A percentile compares a stretch with the other conserved stretches of the same genome.
Evolutionary conservation across 2,329 filamentous ascomycete genomes (phyloP).

Genomic region (Aspergillus brunneoviolaceus): DNA sequence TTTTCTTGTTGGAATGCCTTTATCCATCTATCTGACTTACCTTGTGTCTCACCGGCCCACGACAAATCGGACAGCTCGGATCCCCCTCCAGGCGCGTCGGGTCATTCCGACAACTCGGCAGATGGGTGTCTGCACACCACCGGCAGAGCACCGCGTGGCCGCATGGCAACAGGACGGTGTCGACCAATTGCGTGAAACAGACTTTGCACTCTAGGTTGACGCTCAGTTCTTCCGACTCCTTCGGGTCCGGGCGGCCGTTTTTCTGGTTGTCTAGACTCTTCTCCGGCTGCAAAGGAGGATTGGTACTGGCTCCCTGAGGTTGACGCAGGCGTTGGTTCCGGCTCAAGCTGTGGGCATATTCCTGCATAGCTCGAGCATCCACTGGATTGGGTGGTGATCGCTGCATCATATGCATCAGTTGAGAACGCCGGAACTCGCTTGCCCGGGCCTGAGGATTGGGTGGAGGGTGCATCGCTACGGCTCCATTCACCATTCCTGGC

Average conservation of each 20-base stretch:
- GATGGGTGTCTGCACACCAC: constrained; percentile 55
- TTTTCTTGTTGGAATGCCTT: too few relatives aligned
- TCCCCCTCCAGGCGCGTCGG: constrained; percentile 12
- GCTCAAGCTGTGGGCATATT: constrained; percentile 11
- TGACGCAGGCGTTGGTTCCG: constrained; percentile 1
- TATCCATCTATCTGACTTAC: constrained; percentile 14
- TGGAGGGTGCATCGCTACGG: background rate
- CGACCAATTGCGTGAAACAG: constrained; percentile 54
- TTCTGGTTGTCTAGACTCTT: constrained; percentile 48
- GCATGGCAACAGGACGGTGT: constrained; percentile 54
- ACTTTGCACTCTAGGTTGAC: constrained; percentile 54
- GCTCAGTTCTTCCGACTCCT: constrained; percentile 51
- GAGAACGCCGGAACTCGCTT: background rate
- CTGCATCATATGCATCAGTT: background rate
- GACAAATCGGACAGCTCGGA: constrained; percentile 31
- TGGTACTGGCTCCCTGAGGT: background rate
- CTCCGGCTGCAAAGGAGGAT: constrained; percentile 2
- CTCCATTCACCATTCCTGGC: background rate
- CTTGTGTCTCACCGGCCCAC: constrained; percentile 28
- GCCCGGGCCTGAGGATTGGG: background rate
- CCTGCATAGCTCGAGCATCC: constrained; percentile 12
- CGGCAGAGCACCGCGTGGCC: constrained; percentile 56
- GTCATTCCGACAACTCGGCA: constrained; percentile 41
- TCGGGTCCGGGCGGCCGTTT: constrained; percentile 48
- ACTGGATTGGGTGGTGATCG: background rate